Base-by-base conservation (phyloP, 148 eudicot species). In the Polygonum maritimum region DNA sequence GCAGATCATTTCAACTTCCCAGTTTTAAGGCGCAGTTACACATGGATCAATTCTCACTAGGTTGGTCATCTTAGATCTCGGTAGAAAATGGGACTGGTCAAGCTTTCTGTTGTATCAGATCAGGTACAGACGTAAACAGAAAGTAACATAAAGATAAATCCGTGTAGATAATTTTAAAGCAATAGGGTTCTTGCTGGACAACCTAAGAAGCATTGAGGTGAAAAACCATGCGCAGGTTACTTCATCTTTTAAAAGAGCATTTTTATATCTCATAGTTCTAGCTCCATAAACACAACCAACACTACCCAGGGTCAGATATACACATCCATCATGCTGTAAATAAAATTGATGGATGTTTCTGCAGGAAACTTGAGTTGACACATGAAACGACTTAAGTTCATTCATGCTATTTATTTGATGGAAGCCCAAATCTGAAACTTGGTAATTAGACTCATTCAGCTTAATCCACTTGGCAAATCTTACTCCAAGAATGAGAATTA, bases 401-500 rank as follows among this genome's bases (percentile, higher is more conserved):
- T 7, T 7, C 4, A 39, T 39, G 6, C 41, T 39, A 39, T 39
- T 39, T 39, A 39, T 4, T 39, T 7, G 7, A 39, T 39, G 41
- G 7, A 5, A 16, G 60, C 18, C 7, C 60, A 55, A 55, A 55
- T 7, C 21, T 14, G 11, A 3, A 22, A 11, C 7, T 19, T 21
- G 35, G 35, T 36, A 1, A 58, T 58, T 19, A 58, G 65, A 58
- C 33, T 58, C 39, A 8, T 31, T 26, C 39, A 26, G 38, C 39
- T 48, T 8, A 11, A 12, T 48, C 33, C 15, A 3, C 5, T 65
- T 0, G 1, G 35, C 35, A 65, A 35, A 33, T 8, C 97, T 80
- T 58, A 58, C 2, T 7, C 70, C 41, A 33, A 33, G 39, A 11
- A 63, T 31, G 33, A 31, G 41, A 31, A 63, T 33, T 35, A 7